Conservation (phyloP, 2,329 filamentous ascomycete genomes). For the Zalaria sp. region DNA sequence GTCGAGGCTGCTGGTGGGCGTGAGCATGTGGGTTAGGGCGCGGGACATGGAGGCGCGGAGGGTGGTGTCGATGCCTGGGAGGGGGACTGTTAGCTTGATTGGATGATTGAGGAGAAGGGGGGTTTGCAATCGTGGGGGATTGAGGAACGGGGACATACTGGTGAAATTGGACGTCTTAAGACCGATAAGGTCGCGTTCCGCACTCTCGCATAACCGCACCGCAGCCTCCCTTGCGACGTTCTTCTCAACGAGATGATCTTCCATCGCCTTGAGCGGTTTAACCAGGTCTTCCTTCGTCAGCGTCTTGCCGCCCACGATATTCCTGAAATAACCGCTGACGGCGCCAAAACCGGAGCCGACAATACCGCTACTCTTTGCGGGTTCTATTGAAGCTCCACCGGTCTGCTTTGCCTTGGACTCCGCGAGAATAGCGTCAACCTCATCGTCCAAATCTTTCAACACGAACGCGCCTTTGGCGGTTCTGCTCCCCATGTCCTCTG, state of each 20-base stretch:
- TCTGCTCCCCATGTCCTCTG: slow-evolving; percentile 70
- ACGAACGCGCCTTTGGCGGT: slow-evolving; percentile 87
- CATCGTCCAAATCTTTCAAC: slow-evolving; percentile 81
- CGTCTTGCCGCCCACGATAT: slow-evolving; percentile 88
- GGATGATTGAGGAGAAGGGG: slow-evolving; percentile 72
- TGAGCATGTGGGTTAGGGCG: slow-evolving; percentile 87
- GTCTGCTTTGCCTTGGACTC: slow-evolving; percentile 58
- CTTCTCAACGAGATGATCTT: slow-evolving; percentile 85
- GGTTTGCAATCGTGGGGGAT: slow-evolving; percentile 66
- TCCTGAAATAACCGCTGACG: slow-evolving; percentile 80
- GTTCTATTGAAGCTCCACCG: slow-evolving; percentile 20
- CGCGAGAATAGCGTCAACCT: slow-evolving; percentile 80
- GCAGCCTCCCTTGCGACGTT: slow-evolving; percentile 94
- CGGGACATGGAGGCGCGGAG: slow-evolving; percentile 81
- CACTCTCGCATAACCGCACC: slow-evolving; percentile 76
- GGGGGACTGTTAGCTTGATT: slow-evolving; percentile 41
- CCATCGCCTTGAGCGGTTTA: slow-evolving; percentile 90
- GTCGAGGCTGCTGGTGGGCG: slow-evolving; percentile 47
- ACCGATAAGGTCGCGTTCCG: slow-evolving; percentile 68
- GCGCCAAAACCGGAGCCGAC: slow-evolving; percentile 69
- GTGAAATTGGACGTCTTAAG: not conserved
- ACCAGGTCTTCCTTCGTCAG: slow-evolving; percentile 78
- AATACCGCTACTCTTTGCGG: slow-evolving; percentile 43
- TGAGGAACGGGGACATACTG: not conserved
- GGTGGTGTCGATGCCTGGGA: not conserved